These are phyloP conservation scores for Beauveria brongniartii DNA, from an alignment of 2,329 filamentous ascomycete species.

Conservation along the genomic window DNA sequence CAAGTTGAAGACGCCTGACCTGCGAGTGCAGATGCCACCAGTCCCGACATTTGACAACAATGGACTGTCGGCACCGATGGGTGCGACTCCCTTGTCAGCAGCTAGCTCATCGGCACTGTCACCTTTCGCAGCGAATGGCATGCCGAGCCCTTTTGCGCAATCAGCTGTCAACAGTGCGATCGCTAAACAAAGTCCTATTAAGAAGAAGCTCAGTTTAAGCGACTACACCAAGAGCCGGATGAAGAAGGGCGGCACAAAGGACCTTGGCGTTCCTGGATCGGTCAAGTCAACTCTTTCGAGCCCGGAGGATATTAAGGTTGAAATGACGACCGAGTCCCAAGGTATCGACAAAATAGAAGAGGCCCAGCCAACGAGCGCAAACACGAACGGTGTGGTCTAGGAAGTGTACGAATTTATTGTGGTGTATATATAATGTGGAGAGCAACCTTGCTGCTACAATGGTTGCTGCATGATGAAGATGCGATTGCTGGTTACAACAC, in stretches of 20 bases:
- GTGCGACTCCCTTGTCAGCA: slow-evolving; percentile 40
- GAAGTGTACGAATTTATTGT: slow-evolving; percentile 2
- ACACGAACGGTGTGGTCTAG: slow-evolving; percentile 12
- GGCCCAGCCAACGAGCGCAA: slow-evolving; percentile 16
- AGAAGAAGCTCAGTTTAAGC: slow-evolving; percentile 60
- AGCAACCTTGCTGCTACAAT: neutral
- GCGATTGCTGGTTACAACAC: slow-evolving; percentile 2
- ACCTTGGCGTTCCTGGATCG: slow-evolving; percentile 19
- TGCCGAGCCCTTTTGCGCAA: slow-evolving; percentile 36
- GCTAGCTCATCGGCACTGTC: slow-evolving; percentile 38
- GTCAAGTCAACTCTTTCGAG: slow-evolving; percentile 28
- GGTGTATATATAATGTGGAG: slow-evolving; percentile 11
- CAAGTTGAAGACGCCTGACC: slow-evolving; percentile 36
- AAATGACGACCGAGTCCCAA: slow-evolving; percentile 25
- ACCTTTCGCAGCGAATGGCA: slow-evolving; percentile 35
- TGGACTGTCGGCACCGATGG: slow-evolving; percentile 24
- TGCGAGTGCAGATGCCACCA: slow-evolving; percentile 50
- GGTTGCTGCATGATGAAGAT: slow-evolving; percentile 8
- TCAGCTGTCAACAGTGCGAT: slow-evolving; percentile 34
- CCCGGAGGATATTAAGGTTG: slow-evolving; percentile 29
- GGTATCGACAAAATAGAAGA: slow-evolving; percentile 22
- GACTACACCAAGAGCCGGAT: slow-evolving; percentile 52
- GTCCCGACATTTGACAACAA: slow-evolving; percentile 41
- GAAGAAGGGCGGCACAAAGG: slow-evolving; percentile 42
- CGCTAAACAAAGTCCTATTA: slow-evolving; percentile 50